These are phyloP conservation scores for Hypoxylon rickii DNA, from an alignment of 495 filamentous ascomycete species.

Conservation along the genomic window DNA sequence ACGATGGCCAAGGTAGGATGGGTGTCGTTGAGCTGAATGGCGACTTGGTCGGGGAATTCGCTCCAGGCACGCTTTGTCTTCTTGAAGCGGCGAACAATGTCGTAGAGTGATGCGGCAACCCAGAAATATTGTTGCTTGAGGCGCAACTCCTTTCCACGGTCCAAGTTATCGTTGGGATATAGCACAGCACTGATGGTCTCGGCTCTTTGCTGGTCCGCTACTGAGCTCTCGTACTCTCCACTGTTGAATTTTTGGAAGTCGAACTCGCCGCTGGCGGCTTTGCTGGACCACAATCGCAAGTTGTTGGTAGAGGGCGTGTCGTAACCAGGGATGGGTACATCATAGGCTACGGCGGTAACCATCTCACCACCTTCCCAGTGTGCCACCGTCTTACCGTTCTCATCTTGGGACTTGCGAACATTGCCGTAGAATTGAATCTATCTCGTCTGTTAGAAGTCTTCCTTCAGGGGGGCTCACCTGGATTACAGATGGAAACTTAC, in stretches of 20 bases:
- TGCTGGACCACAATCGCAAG: slow-evolving; percentile 93
- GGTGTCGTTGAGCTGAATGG: slow-evolving; percentile 97
- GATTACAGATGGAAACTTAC: slow-evolving; percentile 41
- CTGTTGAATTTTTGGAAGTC: slow-evolving; percentile 99
- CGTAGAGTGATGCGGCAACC: slow-evolving; percentile 94
- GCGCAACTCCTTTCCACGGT: slow-evolving; percentile 93
- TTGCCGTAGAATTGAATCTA: slow-evolving; percentile 90
- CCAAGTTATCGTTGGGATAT: slow-evolving; percentile 97
- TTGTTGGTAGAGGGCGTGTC: slow-evolving; percentile 93
- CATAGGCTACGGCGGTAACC: slow-evolving; percentile 91
- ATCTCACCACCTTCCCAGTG: slow-evolving; percentile 92
- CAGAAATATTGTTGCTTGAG: slow-evolving; percentile 99
- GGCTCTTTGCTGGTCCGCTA: slow-evolving; percentile 91
- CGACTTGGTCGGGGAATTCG: slow-evolving; percentile 91
- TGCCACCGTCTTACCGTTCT: slow-evolving; percentile 70
- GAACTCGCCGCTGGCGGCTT: slow-evolving; percentile 95
- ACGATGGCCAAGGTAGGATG: slow-evolving; percentile 96
- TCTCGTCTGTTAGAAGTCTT: slow-evolving; percentile 17
- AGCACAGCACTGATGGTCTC: slow-evolving; percentile 98
- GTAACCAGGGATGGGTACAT: slow-evolving; percentile 93
- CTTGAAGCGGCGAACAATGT: slow-evolving; percentile 97
- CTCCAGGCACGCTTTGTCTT: slow-evolving; percentile 90
- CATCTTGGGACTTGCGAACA: slow-evolving; percentile 72
- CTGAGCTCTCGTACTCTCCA: slow-evolving; percentile 96
- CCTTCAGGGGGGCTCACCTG: too few relatives aligned